phyloP scores from a whole-genome alignment of 2,329 filamentous ascomycete species.

The Macrophomina tecta region DNA sequence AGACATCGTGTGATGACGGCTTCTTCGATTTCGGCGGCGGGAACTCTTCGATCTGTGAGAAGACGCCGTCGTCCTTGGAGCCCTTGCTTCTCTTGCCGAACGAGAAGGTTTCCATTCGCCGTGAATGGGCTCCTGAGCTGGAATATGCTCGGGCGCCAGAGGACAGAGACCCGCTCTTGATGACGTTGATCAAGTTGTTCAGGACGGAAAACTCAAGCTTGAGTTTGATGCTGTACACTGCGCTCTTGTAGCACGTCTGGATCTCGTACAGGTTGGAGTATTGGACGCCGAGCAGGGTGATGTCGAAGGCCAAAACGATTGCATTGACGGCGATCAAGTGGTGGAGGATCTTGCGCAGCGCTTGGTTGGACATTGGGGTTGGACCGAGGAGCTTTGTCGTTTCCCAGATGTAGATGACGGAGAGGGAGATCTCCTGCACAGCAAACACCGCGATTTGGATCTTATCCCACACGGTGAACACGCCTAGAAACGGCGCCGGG shows the following conservation, averaged over 20 bases:
- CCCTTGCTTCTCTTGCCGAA: slow-evolving; percentile 4
- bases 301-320: slow-evolving; percentile 49
- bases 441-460: slow-evolving; percentile 53
- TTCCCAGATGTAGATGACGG: slow-evolving; percentile 16
- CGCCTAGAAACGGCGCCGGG: slow-evolving; percentile 40
- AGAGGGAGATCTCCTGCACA: slow-evolving; percentile 45
- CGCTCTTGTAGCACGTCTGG: slow-evolving; percentile 48
- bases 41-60: neutral
- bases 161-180: slow-evolving; percentile 28
- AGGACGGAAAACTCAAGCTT: slow-evolving; percentile 65
- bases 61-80: neutral
- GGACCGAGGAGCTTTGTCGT: slow-evolving; percentile 1
- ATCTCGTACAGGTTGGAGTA: slow-evolving; percentile 47
- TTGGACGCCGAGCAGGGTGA: slow-evolving; percentile 46
- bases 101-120: neutral
- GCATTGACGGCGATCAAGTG: slow-evolving; percentile 49
- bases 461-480: slow-evolving; percentile 53
- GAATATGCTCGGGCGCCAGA: slow-evolving; percentile 12
- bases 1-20: neutral
- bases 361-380: slow-evolving; percentile 9
- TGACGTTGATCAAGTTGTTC: slow-evolving; percentile 49
- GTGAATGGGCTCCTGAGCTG: neutral
- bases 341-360: slow-evolving; percentile 36
- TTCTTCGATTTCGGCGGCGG: neutral
- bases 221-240: slow-evolving; percentile 55